Percentiles rank a stretch among this genome's conserved stretches.
These are phyloP conservation scores for Galeopsis tetrahit DNA, from an alignment of 257 asterid genomes.

Conservation along the genomic window DNA sequence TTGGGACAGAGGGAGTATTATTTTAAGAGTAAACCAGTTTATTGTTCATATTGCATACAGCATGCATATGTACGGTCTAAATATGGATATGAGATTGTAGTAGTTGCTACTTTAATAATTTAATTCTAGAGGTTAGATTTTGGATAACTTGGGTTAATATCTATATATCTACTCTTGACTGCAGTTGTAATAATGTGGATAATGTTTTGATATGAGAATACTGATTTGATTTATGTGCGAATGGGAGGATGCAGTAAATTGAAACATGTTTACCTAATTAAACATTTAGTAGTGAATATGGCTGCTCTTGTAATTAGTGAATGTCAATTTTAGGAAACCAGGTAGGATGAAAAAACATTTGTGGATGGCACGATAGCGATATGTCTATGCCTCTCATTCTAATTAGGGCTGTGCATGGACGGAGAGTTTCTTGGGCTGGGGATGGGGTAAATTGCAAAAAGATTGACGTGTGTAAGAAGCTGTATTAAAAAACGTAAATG, in stretches of 20 bases:
- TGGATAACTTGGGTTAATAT: background rate
- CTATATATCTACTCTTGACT: background rate
- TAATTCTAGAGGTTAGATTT: background rate
- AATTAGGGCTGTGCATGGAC: background rate
- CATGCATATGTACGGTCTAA: background rate
- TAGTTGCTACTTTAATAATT: background rate
- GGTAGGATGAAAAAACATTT: background rate
- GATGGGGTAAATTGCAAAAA: background rate
- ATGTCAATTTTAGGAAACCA: background rate
- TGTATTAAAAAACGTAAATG: background rate
- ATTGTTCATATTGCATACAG: background rate
- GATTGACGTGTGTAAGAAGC: background rate
- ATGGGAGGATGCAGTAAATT: background rate
- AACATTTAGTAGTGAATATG: background rate
- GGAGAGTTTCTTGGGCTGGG: background rate
- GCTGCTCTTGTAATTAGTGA: background rate
- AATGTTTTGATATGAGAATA: background rate
- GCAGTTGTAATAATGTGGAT: slow-evolving; percentile 3
- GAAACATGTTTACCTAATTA: background rate
- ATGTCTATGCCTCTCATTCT: slow-evolving; percentile 20
- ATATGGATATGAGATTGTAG: background rate
- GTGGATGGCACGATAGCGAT: background rate
- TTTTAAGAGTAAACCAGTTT: background rate
- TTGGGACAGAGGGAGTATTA: too few relatives aligned
- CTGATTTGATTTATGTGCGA: slow-evolving; percentile 13